Evolutionary conservation across 805 yeast genomes (phyloP).

Genomic region (Lipomyces yamadae): DNA sequence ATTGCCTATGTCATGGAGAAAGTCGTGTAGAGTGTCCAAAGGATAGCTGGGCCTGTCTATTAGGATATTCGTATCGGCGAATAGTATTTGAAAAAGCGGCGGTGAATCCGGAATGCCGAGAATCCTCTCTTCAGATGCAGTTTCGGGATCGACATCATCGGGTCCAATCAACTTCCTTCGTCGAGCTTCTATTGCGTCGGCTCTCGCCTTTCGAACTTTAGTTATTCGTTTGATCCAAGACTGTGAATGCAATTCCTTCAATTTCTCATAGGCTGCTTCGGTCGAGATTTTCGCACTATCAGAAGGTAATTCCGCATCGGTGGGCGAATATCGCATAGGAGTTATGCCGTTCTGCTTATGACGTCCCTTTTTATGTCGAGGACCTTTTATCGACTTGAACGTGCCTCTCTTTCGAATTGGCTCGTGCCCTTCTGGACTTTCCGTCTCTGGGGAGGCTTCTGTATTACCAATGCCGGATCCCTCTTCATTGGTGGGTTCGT

Average conservation of each 20-base stretch:
- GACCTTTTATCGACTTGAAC: conserved; percentile 25
- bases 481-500: background rate
- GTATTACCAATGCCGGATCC: background rate
- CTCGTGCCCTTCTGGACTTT: background rate
- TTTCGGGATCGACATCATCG: conserved; percentile 45
- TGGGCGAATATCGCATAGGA: conserved; percentile 33
- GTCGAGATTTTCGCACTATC: conserved; percentile 39
- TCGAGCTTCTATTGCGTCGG: conserved; percentile 45
- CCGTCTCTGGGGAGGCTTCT: background rate
- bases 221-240: conserved; percentile 76
- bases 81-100: conserved; percentile 56
- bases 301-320: conserved; percentile 35
- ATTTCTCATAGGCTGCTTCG: conserved; percentile 45
- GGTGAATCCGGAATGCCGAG: conserved; percentile 56
- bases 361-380: conserved; percentile 12
- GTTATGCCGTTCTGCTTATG: background rate
- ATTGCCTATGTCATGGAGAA: conserved; percentile 73
- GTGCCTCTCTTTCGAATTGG: conserved; percentile 11
- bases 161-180: conserved; percentile 49
- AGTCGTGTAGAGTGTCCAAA: conserved; percentile 59
- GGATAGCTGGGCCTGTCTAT: conserved; percentile 60
- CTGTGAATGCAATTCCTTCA: conserved; percentile 56
- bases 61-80: conserved; percentile 56
- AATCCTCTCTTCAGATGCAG: conserved; percentile 53
- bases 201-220: conserved; percentile 43